Evolutionary conservation across 495 filamentous ascomycete genomes (phyloP), one percentile per base, ranked within the genome.

Genomic region (Cercophora samala): DNA sequence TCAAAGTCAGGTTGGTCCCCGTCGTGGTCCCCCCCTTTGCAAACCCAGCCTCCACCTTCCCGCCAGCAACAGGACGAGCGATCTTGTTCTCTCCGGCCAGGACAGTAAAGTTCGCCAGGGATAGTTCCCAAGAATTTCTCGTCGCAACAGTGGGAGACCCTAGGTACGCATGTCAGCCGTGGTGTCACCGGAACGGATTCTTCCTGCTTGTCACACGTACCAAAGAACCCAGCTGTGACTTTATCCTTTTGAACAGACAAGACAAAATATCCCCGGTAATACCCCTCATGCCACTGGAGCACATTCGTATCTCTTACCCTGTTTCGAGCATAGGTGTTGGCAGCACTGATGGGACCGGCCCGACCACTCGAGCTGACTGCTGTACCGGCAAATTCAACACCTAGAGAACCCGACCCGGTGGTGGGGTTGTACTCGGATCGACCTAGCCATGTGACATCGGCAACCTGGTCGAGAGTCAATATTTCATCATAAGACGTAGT

Each of bases 241-340:
- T 78, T 75, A 46, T 82, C 75, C 68, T 83, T 80, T 21, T 71
- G 74, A 6, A 88, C 67, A 61, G 79, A 75, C 6, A 89, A 72
- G 46, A 87, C 81, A 69, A 84, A 89, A 55, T 85, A 86, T 0
- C 84, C 87, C 58, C 87, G 77, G 71, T 89, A 90, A 72, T 88
- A 89, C 13, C 84, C 71, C 52, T 89, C 87, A 56, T 86, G 83
- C 87, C 87, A 90, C 69, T 87, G 84, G 22, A 90, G 77, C 65
- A 87, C 86, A 13, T 73, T 60, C 67, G 87, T 89, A 53, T 74
- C 76, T n/a, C 72, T 69, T n/a, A 84, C 78, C 19, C 86, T 75
- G 32, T 71, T 75, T 17, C 76, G 65, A n/a, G 81, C 78, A 46
- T 65, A 64, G 46, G 72, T 72, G 62, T 82, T 78, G 6, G 84